These are phyloP conservation scores for Hypsizygus marmoreus DNA, from an alignment of 768 basidiomycete genomes.

Conservation along the genomic window DNA sequence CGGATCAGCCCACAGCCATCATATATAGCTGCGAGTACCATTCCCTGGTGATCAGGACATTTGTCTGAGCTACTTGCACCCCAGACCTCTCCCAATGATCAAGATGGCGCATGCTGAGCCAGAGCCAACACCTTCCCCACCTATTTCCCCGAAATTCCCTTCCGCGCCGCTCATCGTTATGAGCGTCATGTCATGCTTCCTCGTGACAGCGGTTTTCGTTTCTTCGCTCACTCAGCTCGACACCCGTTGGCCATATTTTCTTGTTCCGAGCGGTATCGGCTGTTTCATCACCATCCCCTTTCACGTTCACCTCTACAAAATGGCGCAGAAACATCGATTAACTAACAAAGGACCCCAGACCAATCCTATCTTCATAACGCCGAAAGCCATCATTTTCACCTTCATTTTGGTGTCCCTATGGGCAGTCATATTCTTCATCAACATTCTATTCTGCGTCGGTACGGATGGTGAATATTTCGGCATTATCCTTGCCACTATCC, in stretches of 20 bases:
- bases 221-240: constrained; percentile 3
- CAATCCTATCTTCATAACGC: constrained; percentile 7
- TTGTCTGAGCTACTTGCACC: too few relatives aligned
- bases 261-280: constrained; percentile 10
- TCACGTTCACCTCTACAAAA: constrained; percentile 8
- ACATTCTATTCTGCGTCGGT: constrained; percentile 12
- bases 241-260: constrained; percentile 1
- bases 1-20: too few relatives aligned
- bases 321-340: constrained; percentile 3
- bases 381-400: constrained; percentile 3
- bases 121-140: too few relatives aligned
- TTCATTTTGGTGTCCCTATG: constrained; percentile 12
- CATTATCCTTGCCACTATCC: constrained; percentile 7
- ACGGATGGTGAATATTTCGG: neutral
- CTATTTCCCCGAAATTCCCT: too few relatives aligned
- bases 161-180: constrained; percentile 12
- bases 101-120: too few relatives aligned
- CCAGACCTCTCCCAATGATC: neutral
- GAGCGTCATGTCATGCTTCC: constrained; percentile 14
- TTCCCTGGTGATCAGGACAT: too few relatives aligned
- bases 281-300: constrained; percentile 12
- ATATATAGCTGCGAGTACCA: too few relatives aligned
- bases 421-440: constrained; percentile 9
- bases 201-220: constrained; percentile 6
- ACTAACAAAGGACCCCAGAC: neutral